These are phyloP conservation scores for Aspergillus tubingensis DNA, from an alignment of 2,329 filamentous ascomycete genomes.

Conservation along the genomic window DNA sequence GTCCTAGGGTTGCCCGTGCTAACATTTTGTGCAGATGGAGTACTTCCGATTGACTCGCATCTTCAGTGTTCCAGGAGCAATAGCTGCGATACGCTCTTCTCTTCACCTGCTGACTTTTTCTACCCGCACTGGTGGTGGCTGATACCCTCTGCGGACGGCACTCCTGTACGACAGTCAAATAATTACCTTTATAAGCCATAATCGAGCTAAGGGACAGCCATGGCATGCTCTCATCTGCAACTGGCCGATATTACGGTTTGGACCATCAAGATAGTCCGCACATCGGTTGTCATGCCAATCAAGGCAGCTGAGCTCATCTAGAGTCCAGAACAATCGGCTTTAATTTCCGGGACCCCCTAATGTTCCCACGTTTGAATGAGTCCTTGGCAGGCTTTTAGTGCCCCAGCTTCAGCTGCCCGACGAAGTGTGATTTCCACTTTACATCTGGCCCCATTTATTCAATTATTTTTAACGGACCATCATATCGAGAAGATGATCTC, in stretches of 20 bases:
- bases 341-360: constrained; percentile 17
- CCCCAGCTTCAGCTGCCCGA: background rate
- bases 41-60: constrained; percentile 4
- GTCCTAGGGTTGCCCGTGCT: constrained; percentile 1
- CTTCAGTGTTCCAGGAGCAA: background rate
- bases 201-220: background rate
- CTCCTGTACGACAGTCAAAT: constrained; percentile 13
- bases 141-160: background rate
- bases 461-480: background rate
- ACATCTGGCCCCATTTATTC: background rate
- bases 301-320: constrained; percentile 6
- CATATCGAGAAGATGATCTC: background rate
- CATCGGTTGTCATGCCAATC: constrained; percentile 2
- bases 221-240: constrained; percentile 15
- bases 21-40: constrained; percentile 1
- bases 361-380: constrained; percentile 4
- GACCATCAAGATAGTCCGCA: constrained; percentile 3
- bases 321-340: constrained; percentile 23
- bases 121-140: constrained; percentile 8
- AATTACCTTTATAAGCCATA: constrained; percentile 1
- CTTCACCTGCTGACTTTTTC: constrained; percentile 3
- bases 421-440: constrained; percentile 5
- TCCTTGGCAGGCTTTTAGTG: constrained; percentile 1
- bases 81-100: background rate
- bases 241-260: constrained; percentile 18